These are phyloP conservation scores for Talaromyces sp. DNA, from an alignment of 2,329 filamentous ascomycete species.

Conservation along the genomic window DNA sequence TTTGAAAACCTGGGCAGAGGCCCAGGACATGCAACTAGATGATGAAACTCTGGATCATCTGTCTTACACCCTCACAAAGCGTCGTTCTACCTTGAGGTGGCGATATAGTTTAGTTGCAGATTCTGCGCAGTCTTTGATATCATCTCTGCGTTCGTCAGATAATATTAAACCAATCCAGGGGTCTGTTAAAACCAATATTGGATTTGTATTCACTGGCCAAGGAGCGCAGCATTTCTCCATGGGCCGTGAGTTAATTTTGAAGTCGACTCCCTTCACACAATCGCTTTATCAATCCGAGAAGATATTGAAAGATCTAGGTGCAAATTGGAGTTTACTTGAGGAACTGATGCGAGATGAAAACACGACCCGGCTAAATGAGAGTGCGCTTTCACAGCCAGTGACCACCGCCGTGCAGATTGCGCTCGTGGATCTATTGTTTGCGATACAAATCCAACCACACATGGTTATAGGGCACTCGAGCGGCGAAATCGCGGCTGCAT, in stretches of 20 bases:
- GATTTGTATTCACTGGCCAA: constrained; percentile 27
- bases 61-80: constrained; percentile 15
- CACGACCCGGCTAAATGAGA: not conserved
- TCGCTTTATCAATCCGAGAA: not conserved
- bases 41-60: constrained; percentile 15
- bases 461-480: constrained; percentile 42
- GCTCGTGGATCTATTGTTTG: constrained; percentile 13
- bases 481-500: constrained; percentile 44
- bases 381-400: constrained; percentile 13
- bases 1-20: not conserved
- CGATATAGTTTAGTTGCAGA: constrained; percentile 8
- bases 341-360: not conserved
- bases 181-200: not conserved
- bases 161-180: not conserved
- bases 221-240: constrained; percentile 28
- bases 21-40: not conserved
- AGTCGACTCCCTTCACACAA: constrained; percentile 1
- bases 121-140: constrained; percentile 1
- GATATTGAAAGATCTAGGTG: not conserved
- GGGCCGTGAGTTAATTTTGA: constrained; percentile 17
- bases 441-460: constrained; percentile 23
- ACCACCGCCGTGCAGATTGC: constrained; percentile 17
- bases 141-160: not conserved
- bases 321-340: not conserved
- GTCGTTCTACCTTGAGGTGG: constrained; percentile 9